phyloP scores from a whole-genome alignment of 2,329 filamentous ascomycete species.

The Xylaria digitata region DNA sequence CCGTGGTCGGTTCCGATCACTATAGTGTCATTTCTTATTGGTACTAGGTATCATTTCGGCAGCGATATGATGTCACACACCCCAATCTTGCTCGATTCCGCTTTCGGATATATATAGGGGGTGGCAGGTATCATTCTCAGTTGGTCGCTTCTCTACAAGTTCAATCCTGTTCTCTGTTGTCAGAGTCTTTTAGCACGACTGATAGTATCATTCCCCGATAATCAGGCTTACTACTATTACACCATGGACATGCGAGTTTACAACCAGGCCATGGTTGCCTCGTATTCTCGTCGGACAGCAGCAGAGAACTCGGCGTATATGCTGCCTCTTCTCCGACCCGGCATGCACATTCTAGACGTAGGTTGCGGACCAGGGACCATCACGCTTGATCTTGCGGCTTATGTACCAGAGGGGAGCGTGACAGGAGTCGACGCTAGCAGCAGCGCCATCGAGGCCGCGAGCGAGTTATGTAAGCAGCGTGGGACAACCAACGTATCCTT shows the following conservation, averaged over 20 bases:
- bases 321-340: constrained; percentile 27
- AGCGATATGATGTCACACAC: constrained; percentile 23
- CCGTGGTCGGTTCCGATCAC: not conserved
- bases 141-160: not conserved
- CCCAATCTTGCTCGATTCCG: not conserved
- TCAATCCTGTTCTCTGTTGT: not conserved
- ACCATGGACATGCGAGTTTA: constrained; percentile 33
- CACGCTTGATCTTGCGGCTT: constrained; percentile 29
- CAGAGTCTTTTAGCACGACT: not conserved
- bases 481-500: constrained; percentile 28
- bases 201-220: not conserved
- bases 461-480: constrained; percentile 13
- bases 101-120: not conserved
- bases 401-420: constrained; percentile 30
- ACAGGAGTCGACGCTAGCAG: constrained; percentile 27
- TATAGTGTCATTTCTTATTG: not conserved
- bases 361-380: constrained; percentile 37
- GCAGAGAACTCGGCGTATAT: constrained; percentile 32
- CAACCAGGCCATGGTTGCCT: constrained; percentile 31
- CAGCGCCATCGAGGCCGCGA: constrained; percentile 25
- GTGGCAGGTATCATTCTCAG: not conserved
- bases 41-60: not conserved
- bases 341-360: constrained; percentile 36
- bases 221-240: not conserved
- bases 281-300: constrained; percentile 34